phyloP scores from a whole-genome alignment of 2,329 filamentous ascomycete genomes.

The Cladophialophora yegresii region DNA sequence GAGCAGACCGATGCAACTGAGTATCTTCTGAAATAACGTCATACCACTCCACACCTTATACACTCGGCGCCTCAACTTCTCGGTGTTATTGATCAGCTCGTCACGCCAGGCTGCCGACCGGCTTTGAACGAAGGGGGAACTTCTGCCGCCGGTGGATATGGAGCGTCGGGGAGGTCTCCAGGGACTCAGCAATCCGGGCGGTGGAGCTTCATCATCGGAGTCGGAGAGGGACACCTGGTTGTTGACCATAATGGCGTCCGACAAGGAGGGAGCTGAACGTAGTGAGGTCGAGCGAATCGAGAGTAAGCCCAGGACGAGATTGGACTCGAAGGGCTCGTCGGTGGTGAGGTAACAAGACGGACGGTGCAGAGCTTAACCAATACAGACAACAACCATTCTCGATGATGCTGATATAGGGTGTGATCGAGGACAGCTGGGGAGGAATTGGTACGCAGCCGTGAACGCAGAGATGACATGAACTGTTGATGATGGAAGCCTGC shows the following conservation, averaged over 20 bases:
- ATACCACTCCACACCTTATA: constrained; percentile 44
- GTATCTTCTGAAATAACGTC: constrained; percentile 61
- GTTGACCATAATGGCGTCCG: constrained; percentile 16
- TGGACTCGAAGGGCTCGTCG: background rate
- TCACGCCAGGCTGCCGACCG: constrained; percentile 42
- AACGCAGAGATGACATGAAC: background rate
- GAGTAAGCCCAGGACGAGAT: background rate
- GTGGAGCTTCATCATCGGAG: constrained; percentile 36
- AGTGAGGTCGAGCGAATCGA: background rate
- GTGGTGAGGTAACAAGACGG: background rate
- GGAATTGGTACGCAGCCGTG: constrained; percentile 1
- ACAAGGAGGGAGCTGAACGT: background rate
- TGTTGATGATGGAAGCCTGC: constrained; percentile 1
- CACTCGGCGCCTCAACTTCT: constrained; percentile 41
- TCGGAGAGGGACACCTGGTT: constrained; percentile 34
- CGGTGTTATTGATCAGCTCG: constrained; percentile 44
- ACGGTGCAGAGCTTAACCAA: constrained; percentile 1
- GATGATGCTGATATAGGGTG: background rate
- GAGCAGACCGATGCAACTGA: constrained; percentile 57
- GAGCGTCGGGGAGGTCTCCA: constrained; percentile 53
- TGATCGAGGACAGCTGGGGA: background rate
- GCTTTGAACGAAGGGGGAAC: constrained; percentile 44
- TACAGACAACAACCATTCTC: background rate
- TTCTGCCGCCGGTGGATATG: constrained; percentile 44
- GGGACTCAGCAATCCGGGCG: constrained; percentile 47